Evolutionary conservation across 805 yeast genomes (phyloP), one percentile per base, ranked within the genome.

Genomic region (Debaryomyces tyrocola): DNA sequence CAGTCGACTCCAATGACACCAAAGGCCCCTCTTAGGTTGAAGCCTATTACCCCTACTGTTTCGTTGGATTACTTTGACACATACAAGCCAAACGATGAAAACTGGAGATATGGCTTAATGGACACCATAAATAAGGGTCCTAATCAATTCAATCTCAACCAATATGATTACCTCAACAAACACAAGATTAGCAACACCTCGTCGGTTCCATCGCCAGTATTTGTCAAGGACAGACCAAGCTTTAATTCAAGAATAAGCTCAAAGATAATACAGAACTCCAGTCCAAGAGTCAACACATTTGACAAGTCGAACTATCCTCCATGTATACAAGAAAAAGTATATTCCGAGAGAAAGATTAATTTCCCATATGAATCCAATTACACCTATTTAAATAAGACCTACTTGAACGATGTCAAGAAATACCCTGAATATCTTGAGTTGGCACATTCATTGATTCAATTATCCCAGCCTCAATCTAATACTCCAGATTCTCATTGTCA

Each of bases 291-390:
- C 45, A 24, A 24, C 5, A 45, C 51, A 43, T 31, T n/a, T 31
- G 17, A 31, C 11, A 31, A 31, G 17, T 31, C 34, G 7, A 31
- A 31, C 17, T 39, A 39, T 39, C 42, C 42, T 15, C 42, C 42
- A n/a, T 39, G 42, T 18, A 39, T 39, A n/a, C 27, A 31, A 21
- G 42, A 39, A 43, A 56, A 41, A 41, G 33, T 52, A 31, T 52
- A 54, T 37, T 41, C 49, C 20, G 73, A 66, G 48, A 59, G 67
- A 43, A 71, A 70, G 50, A 67, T 72, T 46, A 74, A 78, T 56
- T 79, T 77, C 55, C 84, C 84, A 4, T 79, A 74, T 59, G 78
- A 78, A 52, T 73, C 76, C 20, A 77, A 78, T 53, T 78, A 78
- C 56, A 73, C 79, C 14, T 77, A 77, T 55, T 73, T 77, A 57